These are phyloP conservation scores for Citrus cavaleriei DNA, from an alignment of 345 rosid species.

Conservation along the genomic window DNA sequence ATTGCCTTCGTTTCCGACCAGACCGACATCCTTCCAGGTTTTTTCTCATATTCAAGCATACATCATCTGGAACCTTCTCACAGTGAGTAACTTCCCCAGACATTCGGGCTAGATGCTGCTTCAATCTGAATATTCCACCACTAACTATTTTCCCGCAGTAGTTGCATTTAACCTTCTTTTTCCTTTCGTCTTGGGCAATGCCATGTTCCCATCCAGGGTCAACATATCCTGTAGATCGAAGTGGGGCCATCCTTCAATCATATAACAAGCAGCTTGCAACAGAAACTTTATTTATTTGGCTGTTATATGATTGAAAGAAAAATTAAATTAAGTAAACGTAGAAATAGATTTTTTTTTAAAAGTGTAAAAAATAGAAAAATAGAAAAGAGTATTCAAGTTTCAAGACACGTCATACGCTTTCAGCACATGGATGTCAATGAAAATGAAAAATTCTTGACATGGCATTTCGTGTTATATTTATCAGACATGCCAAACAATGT, in stretches of 20 bases:
- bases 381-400: not conserved
- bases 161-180: conserved; percentile 81
- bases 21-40: conserved; percentile 69
- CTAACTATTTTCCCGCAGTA: conserved; percentile 85
- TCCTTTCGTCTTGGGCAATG: conserved; percentile 69
- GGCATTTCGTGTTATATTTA: not conserved
- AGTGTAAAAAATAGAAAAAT: not conserved
- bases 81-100: conserved; percentile 82
- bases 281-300: conserved; percentile 12
- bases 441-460: not conserved
- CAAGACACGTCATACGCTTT: not conserved
- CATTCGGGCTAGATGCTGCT: conserved; percentile 72
- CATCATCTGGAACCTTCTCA: conserved; percentile 70
- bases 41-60: conserved; percentile 54
- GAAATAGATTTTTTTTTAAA: not conserved
- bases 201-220: conserved; percentile 93
- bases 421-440: not conserved
- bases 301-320: conserved; percentile 10
- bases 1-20: conserved; percentile 44
- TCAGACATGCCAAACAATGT: not conserved
- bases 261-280: conserved; percentile 11
- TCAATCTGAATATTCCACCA: conserved; percentile 70
- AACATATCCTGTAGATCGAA: conserved; percentile 48
- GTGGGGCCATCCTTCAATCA: conserved; percentile 65
- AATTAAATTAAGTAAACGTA: not conserved